Percentiles rank a stretch among this genome's conserved stretches.
Evolutionary conservation across 2,329 filamentous ascomycete genomes (phyloP).

Genomic region (Neofusicoccum sp.): DNA sequence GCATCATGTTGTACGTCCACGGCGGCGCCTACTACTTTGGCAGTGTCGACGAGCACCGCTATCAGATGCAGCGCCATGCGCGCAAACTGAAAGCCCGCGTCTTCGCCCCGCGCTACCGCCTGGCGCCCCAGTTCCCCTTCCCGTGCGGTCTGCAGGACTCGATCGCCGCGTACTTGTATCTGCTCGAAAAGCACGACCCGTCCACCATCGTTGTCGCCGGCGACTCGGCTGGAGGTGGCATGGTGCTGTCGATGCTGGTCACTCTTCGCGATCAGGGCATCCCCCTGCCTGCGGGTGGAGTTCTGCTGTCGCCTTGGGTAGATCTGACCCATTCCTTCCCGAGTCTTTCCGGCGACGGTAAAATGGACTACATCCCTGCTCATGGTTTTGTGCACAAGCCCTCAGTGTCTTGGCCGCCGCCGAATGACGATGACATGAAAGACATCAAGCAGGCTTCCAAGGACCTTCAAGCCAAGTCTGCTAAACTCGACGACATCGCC

Average conservation of each 20-base stretch:
- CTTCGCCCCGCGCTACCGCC: conserved; percentile 78
- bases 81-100: conserved; percentile 88
- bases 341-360: conserved; percentile 70
- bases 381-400: conserved; percentile 89
- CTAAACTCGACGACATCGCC: conserved; percentile 10
- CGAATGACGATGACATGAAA: conserved; percentile 71
- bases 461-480: conserved; percentile 13
- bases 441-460: conserved; percentile 40
- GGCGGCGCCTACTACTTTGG: conserved; percentile 96
- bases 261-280: conserved; percentile 78
- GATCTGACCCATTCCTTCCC: conserved; percentile 95
- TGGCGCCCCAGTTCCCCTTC: conserved; percentile 93
- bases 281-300: conserved; percentile 81
- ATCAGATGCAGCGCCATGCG: conserved; percentile 94
- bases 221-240: conserved; percentile 90
- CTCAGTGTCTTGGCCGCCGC: conserved; percentile 87
- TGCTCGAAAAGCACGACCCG: conserved; percentile 73
- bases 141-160: conserved; percentile 91
- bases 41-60: conserved; percentile 93
- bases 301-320: conserved; percentile 93
- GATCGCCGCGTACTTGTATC: conserved; percentile 79
- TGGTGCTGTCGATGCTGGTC: conserved; percentile 78
- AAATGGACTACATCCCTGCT: conserved; percentile 82
- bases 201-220: conserved; percentile 83
- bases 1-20: conserved; percentile 91